These are phyloP conservation scores for Botrytis byssoidea DNA, from an alignment of 2,329 filamentous ascomycete species.

Conservation along the genomic window DNA sequence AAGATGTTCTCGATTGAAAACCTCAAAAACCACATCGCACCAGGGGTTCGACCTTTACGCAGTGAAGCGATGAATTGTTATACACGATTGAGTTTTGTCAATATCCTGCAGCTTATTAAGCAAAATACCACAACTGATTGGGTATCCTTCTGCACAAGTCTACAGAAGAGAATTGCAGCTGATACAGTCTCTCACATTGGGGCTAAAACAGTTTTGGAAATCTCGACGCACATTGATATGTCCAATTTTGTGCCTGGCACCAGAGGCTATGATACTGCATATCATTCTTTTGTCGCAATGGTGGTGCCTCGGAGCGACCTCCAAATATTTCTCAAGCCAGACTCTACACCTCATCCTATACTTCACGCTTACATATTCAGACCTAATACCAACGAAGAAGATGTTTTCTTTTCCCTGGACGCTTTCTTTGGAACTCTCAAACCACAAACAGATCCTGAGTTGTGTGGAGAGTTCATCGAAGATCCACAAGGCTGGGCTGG, in stretches of 20 bases:
- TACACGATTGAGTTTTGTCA: neutral
- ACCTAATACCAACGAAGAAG: neutral
- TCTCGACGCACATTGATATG: neutral
- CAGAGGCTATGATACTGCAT: neutral
- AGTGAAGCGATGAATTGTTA: neutral
- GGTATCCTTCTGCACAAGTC: neutral
- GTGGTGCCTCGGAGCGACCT: neutral
- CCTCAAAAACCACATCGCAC: neutral
- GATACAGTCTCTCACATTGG: neutral
- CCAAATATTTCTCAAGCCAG: neutral
- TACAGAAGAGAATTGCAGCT: neutral
- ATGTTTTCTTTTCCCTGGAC: neutral
- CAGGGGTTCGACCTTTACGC: neutral
- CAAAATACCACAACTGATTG: neutral
- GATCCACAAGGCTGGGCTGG: neutral
- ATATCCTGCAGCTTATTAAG: neutral
- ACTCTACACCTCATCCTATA: neutral
- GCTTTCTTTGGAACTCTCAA: conserved; percentile 2
- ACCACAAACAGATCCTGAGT: neutral
- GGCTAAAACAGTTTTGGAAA: neutral
- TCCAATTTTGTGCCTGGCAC: neutral
- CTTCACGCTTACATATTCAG: neutral
- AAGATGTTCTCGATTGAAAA: neutral
- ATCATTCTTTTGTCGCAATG: neutral
- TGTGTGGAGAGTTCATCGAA: neutral